Conservation (phyloP, 257 asterid species). For the Solanum sejunctum region DNA sequence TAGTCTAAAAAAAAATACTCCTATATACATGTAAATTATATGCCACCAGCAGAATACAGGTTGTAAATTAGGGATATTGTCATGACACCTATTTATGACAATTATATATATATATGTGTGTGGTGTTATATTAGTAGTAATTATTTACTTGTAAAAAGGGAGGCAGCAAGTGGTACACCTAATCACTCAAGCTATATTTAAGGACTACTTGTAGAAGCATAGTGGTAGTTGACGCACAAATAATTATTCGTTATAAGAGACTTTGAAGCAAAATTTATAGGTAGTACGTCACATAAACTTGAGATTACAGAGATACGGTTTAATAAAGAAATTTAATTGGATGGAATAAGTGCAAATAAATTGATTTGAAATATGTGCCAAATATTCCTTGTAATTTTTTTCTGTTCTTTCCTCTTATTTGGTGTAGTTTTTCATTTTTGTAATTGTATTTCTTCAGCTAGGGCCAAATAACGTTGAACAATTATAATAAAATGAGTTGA, state of each 20-base stretch:
- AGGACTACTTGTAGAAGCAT: background rate
- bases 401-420: background rate
- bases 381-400: background rate
- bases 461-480: background rate
- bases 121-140: background rate
- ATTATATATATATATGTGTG: background rate
- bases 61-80: background rate
- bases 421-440: background rate
- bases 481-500: background rate
- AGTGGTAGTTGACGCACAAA: slow-evolving; percentile 6
- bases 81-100: background rate
- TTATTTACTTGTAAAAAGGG: background rate
- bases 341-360: background rate
- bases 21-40: background rate
- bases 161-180: slow-evolving; percentile 16
- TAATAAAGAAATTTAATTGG: background rate
- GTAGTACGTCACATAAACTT: background rate
- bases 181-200: background rate
- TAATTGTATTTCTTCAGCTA: background rate
- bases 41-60: background rate
- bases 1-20: background rate
- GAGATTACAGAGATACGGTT: background rate
- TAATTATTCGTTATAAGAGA: background rate
- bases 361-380: background rate
- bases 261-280: background rate